Percentiles rank a stretch among this genome's conserved stretches.
Conservation (phyloP, 192 early-diverging fungal species). For the Phycomyces nitens region DNA sequence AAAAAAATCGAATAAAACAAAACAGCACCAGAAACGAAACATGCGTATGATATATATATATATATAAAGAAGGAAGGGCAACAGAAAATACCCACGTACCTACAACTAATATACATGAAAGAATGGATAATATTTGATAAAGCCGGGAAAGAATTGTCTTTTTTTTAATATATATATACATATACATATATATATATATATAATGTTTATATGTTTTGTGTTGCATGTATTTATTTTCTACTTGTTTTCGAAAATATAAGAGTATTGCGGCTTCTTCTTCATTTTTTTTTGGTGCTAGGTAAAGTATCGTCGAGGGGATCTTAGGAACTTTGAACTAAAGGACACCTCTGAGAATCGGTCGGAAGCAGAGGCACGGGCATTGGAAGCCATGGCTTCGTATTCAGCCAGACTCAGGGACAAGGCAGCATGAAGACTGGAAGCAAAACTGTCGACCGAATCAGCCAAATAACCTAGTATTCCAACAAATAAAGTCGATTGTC, state of each 20-base stretch:
- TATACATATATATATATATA: too few relatives aligned
- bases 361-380: conserved; percentile 58
- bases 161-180: too few relatives aligned
- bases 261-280: background rate
- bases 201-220: too few relatives aligned
- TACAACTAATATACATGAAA: too few relatives aligned
- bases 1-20: background rate
- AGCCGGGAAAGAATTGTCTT: too few relatives aligned
- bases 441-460: conserved; percentile 60
- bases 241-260: background rate
- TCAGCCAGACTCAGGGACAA: conserved; percentile 41
- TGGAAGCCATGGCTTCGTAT: conserved; percentile 46
- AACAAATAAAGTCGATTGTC: background rate
- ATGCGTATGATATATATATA: too few relatives aligned
- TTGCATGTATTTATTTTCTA: too few relatives aligned
- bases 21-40: too few relatives aligned
- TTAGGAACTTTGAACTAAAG: conserved; percentile 39
- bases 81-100: too few relatives aligned
- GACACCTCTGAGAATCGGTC: conserved; percentile 70
- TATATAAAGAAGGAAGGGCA: too few relatives aligned
- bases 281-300: background rate
- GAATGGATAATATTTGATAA: too few relatives aligned
- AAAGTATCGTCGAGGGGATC: conserved; percentile 27
- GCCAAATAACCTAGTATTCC: conserved; percentile 60
- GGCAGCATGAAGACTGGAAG: conserved; percentile 47